phyloP scores from a whole-genome alignment of 352 stramenopile species.

The Phytophthora ramorum region DNA sequence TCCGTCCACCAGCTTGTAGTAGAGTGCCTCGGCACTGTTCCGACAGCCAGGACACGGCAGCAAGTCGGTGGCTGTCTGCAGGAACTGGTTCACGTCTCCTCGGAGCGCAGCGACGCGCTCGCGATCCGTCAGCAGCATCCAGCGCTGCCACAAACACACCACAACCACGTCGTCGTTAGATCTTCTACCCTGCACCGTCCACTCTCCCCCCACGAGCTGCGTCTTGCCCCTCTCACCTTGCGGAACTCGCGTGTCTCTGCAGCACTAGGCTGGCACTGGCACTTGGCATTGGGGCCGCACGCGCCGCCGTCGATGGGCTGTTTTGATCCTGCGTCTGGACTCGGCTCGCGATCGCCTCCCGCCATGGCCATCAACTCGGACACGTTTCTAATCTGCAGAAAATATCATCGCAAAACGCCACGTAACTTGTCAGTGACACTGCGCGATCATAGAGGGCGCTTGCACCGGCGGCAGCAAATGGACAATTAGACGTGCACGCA shows the following conservation, averaged over 20 bases:
- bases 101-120: slow-evolving; percentile 75
- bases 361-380: slow-evolving; percentile 50
- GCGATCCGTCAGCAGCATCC: slow-evolving; percentile 78
- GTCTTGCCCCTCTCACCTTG: slow-evolving; percentile 55
- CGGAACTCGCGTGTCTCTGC: slow-evolving; percentile 83
- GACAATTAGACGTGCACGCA: slow-evolving; percentile 1
- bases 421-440: background rate
- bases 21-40: slow-evolving; percentile 80
- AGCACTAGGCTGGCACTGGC: slow-evolving; percentile 69
- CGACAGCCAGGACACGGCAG: slow-evolving; percentile 81
- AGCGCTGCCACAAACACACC: slow-evolving; percentile 56
- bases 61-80: slow-evolving; percentile 76
- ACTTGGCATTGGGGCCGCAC: slow-evolving; percentile 36
- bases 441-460: background rate
- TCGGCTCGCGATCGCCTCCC: slow-evolving; percentile 44
- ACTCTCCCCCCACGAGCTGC: background rate
- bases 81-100: slow-evolving; percentile 70
- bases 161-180: slow-evolving; percentile 24
- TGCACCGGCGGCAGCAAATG: background rate
- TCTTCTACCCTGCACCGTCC: background rate
- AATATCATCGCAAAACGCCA: background rate
- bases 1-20: slow-evolving; percentile 69
- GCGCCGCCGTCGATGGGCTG: slow-evolving; percentile 2
- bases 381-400: slow-evolving; percentile 33
- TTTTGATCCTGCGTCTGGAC: slow-evolving; percentile 36